phyloP scores from a whole-genome alignment of 2,329 filamentous ascomycete species.

The Hypoxylon sp. region DNA sequence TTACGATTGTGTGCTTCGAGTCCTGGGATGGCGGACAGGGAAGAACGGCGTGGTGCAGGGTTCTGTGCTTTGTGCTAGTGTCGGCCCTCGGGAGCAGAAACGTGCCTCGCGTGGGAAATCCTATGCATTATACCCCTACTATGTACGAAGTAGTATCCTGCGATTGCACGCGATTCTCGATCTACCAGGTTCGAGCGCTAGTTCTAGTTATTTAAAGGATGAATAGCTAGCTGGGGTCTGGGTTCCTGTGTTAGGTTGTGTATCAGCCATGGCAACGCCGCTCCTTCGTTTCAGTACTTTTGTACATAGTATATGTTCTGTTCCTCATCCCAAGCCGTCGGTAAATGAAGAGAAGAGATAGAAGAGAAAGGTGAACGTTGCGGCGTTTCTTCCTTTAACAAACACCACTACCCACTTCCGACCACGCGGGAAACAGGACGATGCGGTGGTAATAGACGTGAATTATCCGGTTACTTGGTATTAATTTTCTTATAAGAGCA shows the following conservation, averaged over 20 bases:
- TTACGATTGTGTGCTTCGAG: constrained; percentile 14
- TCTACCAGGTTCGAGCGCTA: constrained; percentile 2
- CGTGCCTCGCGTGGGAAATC: neutral
- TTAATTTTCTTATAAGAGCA: neutral
- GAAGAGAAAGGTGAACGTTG: neutral
- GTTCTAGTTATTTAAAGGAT: neutral
- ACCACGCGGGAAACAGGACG: neutral
- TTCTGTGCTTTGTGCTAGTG: neutral
- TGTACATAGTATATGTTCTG: too few relatives aligned
- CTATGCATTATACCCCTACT: neutral
- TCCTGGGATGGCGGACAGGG: constrained; percentile 25
- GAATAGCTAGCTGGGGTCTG: too few relatives aligned
- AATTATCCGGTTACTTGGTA: neutral
- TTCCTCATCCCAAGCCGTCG: neutral
- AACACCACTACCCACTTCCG: neutral
- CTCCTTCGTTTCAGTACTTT: neutral
- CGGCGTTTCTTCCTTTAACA: neutral
- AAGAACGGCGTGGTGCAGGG: too few relatives aligned
- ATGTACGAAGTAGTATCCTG: too few relatives aligned
- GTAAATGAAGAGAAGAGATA: neutral
- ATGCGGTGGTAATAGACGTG: neutral
- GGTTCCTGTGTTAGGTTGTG: neutral
- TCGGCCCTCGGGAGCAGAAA: constrained; percentile 13
- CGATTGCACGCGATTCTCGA: constrained; percentile 3
- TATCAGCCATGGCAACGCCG: neutral